A percentile compares a stretch with the other conserved stretches of the same genome.
phyloP scores from a whole-genome alignment of 805 yeast species.

The Saccharomycopsis babjevae region DNA sequence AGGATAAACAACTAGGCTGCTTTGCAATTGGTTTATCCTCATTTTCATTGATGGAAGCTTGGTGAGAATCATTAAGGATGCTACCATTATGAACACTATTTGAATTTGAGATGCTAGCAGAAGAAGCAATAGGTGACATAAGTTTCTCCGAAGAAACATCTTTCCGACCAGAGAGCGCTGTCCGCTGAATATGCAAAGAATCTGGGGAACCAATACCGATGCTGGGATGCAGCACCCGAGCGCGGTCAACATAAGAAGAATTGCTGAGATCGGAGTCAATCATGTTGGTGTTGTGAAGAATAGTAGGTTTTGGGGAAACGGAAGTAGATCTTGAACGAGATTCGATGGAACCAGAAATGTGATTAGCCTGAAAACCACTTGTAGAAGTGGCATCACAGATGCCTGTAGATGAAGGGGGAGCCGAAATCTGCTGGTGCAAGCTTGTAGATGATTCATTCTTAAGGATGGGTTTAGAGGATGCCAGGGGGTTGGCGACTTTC shows the following conservation, averaged over 20 bases:
- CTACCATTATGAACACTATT: not conserved
- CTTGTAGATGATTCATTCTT: conserved; percentile 8
- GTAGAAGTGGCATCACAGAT: not conserved
- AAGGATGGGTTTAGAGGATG: conserved; percentile 10
- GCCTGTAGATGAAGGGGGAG: not conserved
- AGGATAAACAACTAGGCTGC: conserved; percentile 29
- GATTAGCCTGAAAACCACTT: not conserved
- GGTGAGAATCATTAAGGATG: not conserved
- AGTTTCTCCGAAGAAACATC: too few relatives aligned
- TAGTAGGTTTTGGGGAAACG: not conserved
- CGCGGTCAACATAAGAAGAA: not conserved
- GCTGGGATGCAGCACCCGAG: not conserved
- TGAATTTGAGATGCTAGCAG: not conserved
- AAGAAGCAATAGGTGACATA: not conserved
- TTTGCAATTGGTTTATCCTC: not conserved
- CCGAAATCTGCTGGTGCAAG: not conserved
- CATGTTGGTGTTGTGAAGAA: not conserved
- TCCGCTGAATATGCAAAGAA: not conserved
- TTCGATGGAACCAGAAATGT: not conserved
- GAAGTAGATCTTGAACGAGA: not conserved
- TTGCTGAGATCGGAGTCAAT: not conserved
- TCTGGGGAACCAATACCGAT: not conserved
- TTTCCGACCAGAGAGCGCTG: too few relatives aligned
- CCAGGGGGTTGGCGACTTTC: conserved; percentile 10
- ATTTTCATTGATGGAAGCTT: not conserved